Evolutionary conservation across 345 rosid genomes (phyloP).

Genomic region (Linum trigynum): DNA sequence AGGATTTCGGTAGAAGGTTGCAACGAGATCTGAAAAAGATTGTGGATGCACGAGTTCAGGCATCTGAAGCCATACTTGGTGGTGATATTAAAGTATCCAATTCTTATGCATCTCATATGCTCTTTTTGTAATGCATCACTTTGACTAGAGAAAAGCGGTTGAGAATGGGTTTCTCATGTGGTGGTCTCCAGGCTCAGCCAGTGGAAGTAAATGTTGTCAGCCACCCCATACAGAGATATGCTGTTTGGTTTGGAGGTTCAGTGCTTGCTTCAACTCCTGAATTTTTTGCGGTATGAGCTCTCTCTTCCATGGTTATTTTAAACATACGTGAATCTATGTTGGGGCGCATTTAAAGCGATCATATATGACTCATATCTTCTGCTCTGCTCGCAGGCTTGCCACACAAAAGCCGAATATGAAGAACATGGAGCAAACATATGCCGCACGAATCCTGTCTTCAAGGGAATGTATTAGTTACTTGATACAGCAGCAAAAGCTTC

Average conservation of each 20-base stretch:
- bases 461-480: constrained; percentile 70
- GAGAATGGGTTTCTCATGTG: not conserved
- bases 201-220: constrained; percentile 95
- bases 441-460: constrained; percentile 98
- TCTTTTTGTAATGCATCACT: not conserved
- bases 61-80: constrained; percentile 69
- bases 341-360: no score
- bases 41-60: constrained; percentile 83
- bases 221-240: constrained; percentile 90
- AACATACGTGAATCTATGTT: no score
- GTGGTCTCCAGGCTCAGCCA: constrained; percentile 54
- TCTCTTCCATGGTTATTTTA: not conserved
- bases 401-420: constrained; percentile 94
- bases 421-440: constrained; percentile 98
- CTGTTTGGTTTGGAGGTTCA: constrained; percentile 99
- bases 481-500: no score
- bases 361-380: not conserved
- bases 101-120: not conserved
- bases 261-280: constrained; percentile 97
- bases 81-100: constrained; percentile 62
- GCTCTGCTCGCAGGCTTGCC: constrained; percentile 60
- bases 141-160: not conserved
- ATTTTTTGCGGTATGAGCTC: constrained; percentile 62
- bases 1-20: constrained; percentile 92
- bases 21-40: constrained; percentile 94